These are phyloP conservation scores for Syncephalastrum sp. DNA, from an alignment of 371 early-diverging fungal species.

Conservation along the genomic window DNA sequence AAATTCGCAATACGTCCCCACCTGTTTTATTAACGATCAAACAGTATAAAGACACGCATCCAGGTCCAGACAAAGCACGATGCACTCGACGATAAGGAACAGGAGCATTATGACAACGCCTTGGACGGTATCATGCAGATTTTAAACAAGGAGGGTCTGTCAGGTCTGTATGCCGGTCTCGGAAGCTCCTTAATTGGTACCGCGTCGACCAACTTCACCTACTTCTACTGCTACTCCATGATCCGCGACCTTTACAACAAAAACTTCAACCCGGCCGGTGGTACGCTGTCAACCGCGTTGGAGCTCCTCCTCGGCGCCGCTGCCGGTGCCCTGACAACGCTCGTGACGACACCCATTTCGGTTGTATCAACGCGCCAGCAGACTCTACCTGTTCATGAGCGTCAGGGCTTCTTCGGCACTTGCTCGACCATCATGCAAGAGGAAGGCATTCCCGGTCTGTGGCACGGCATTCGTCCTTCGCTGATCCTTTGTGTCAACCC, in stretches of 20 bases:
- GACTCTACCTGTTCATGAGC: conserved; percentile 56
- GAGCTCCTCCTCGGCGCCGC: conserved; percentile 90
- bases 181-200: conserved; percentile 87
- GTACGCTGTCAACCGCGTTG: conserved; percentile 64
- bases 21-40: conserved; percentile 8
- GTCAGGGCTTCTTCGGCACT: conserved; percentile 56
- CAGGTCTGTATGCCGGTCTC: conserved; percentile 92
- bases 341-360: conserved; percentile 90
- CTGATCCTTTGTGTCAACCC: conserved; percentile 92
- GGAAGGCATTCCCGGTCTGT: conserved; percentile 85
- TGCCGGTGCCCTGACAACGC: conserved; percentile 89
- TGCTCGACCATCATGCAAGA: conserved; percentile 70
- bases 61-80: conserved; percentile 81
- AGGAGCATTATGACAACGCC: conserved; percentile 63
- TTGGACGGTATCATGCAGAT: conserved; percentile 84
- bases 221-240: conserved; percentile 91
- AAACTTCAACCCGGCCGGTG: conserved; percentile 25
- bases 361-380: conserved; percentile 87
- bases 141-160: conserved; percentile 77
- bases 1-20: no score
- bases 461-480: conserved; percentile 89
- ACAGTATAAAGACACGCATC: conserved; percentile 89
- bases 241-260: conserved; percentile 65
- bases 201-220: conserved; percentile 87
- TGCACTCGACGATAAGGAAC: conserved; percentile 30